Conservation (phyloP, 352 stramenopile genomes). For the Globisporangium recalcitrans region DNA sequence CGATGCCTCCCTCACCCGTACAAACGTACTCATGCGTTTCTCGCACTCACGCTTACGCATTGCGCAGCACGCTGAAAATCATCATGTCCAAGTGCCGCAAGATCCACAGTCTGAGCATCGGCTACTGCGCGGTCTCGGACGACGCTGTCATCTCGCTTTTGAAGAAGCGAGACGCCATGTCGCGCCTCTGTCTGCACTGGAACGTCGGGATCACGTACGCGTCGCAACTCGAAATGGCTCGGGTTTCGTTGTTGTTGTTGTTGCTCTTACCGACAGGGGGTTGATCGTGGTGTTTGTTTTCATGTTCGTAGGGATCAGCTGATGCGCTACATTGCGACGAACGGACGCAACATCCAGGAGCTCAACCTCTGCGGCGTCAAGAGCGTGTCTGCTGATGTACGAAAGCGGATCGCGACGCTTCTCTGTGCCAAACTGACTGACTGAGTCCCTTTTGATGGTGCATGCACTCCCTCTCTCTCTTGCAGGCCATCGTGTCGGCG, state of each 20-base stretch:
- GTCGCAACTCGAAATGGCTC: slow-evolving; percentile 8
- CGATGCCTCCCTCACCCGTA: no score
- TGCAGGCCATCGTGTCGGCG: slow-evolving; percentile 56
- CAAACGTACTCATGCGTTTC: no score
- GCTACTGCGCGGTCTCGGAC: slow-evolving; percentile 83
- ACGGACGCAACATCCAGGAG: slow-evolving; percentile 78
- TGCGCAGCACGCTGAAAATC: slow-evolving; percentile 65
- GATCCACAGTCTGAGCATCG: slow-evolving; percentile 80
- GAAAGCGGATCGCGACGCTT: background rate
- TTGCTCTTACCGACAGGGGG: background rate
- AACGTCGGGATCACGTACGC: slow-evolving; percentile 82
- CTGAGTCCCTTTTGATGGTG: background rate
- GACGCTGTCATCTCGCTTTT: slow-evolving; percentile 81
- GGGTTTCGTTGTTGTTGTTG: background rate
- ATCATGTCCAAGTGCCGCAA: slow-evolving; percentile 89
- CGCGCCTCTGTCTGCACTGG: slow-evolving; percentile 78
- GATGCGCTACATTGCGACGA: slow-evolving; percentile 64
- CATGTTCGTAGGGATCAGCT: slow-evolving; percentile 58
- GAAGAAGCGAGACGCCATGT: slow-evolving; percentile 79
- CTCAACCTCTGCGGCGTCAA: slow-evolving; percentile 87
- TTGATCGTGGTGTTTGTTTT: background rate
- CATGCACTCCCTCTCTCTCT: background rate
- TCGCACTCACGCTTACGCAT: background rate
- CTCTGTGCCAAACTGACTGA: background rate
- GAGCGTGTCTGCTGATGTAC: slow-evolving; percentile 74